Evolutionary conservation across 306 rosid genomes (phyloP), one percentile per base, ranked within the genome.

Genomic region (Vicia faba): DNA sequence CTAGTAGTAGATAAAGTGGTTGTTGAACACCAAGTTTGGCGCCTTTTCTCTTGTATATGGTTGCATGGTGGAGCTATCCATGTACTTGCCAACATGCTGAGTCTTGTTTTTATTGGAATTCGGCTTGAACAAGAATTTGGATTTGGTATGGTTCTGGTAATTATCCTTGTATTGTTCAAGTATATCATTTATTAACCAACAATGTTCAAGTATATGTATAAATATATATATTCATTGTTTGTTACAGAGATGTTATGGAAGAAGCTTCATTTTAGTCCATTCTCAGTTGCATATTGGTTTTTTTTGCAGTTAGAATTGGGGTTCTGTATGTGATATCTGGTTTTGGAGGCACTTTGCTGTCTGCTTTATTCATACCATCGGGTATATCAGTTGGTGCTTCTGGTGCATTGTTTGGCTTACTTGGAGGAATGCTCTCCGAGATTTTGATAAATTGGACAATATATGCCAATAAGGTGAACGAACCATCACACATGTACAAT

Each of bases 351-450:
- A 88, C 89, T 78, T 75, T 91, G 78, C 66, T 86, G 61, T 91
- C 97, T 4, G 77, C 92, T 53, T 81, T 91, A 40, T 88, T 91
- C 72, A 78, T 88, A 61, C 73, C 80, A 72, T 54, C 73, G 35
- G 86, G 83, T 14, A 88, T 91, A 45, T 91, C 97, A 5, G 97
- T 91, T 66, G 97, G 97, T 74, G 96, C 97, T 73, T 91, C 97
- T 4, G 97, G 97, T 61, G 97, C 96, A 59, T 84, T 88, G 45
- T 91, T 91, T 80, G 97, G 97, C 64, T 84, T 91, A 60, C 76
- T 88, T 2, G 97, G 97, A 60, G 91, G 88, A 67, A 91, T 91
- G 97, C 84, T 91, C 44, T 91, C 97, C 0, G 96, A 91, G 87
- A 87, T 91, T 49, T 74, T 91, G 29, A 81, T 88, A 69, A 91